Evolutionary conservation across 2,329 filamentous ascomycete genomes (phyloP).

Genomic region (Colletotrichum tropicale): DNA sequence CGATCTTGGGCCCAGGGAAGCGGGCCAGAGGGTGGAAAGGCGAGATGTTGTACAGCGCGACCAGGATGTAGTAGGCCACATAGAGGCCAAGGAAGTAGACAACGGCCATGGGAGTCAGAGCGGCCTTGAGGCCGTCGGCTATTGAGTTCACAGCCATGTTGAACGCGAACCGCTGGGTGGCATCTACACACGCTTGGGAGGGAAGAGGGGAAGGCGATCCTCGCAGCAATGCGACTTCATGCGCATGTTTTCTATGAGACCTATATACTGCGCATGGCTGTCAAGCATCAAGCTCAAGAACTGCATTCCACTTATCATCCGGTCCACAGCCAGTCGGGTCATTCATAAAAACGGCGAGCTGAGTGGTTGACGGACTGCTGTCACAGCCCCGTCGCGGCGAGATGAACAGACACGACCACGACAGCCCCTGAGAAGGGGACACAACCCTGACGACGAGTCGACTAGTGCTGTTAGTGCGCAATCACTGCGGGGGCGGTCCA

Average conservation of each 20-base stretch:
- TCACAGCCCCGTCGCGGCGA: not conserved
- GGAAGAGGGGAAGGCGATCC: not conserved
- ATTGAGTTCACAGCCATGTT: slow-evolving; percentile 3
- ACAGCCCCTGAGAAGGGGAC: not conserved
- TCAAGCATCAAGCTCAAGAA: not conserved
- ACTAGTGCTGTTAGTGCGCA: not conserved
- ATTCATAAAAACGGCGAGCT: not conserved
- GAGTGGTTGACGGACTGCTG: not conserved
- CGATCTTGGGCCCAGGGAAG: slow-evolving; percentile 13
- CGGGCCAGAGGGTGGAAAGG: slow-evolving; percentile 12
- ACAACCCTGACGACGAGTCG: not conserved
- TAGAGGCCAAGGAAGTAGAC: slow-evolving; percentile 5
- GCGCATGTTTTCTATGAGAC: not conserved
- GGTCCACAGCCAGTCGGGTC: not conserved
- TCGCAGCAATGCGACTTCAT: not conserved
- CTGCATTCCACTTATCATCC: not conserved
- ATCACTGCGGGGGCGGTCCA: not conserved
- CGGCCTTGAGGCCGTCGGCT: not conserved
- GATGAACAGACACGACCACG: not conserved
- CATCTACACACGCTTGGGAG: not conserved
- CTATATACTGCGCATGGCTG: slow-evolving; percentile 2
- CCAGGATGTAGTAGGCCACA: not conserved
- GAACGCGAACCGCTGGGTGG: not conserved
- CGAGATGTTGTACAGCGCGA: slow-evolving; percentile 13
- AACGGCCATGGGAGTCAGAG: not conserved